Evolutionary conservation across 495 filamentous ascomycete species (phyloP), one percentile per base, ranked within the genome.

Genomic region (Trichoderma gamsii): DNA sequence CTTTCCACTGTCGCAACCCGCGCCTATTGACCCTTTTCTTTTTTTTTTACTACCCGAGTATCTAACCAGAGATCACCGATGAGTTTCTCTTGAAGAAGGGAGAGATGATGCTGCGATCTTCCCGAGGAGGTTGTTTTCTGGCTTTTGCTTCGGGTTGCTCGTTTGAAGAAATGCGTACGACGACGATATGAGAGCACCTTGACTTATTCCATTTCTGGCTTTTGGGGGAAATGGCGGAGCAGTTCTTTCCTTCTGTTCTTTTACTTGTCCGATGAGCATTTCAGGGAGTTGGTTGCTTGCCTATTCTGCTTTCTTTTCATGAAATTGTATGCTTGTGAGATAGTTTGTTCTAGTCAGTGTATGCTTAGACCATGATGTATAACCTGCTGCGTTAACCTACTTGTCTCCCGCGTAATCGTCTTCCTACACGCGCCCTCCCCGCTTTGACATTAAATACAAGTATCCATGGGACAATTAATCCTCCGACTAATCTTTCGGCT

Each of bases 301-400:
- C 35, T 21, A 35, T 13, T 32, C 35, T 23, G 1, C 49, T 52
- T 61, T 27, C 15, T 16, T 49, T 15, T 49, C 44, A n/a, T 49
- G 44, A 49, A 38, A 52, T 9, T 0, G 18, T 52, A 52, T 52
- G 21, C 18, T 52, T 52, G 9, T 52, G n/a, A 52, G 0, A 9
- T 21, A 52, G 49, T 38, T 9, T 38, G 35, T 38, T 38, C 5
- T 0, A 9, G 5, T 52, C 21, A 4, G 43, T 49, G 44, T 16
- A 52, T 52, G 56, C 64, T 6, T 25, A 63, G 32, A 69, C 70
- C 68, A 72, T 73, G 56, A 16, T 61, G 18, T 61, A 29, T 32
- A 38, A 29, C 1, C 29, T 61, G 4, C 16, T 61, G 9, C 27
- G 3, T 61, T 7, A 1, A 9, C 5, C 9, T 23, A 9, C 51